Evolutionary conservation across 805 yeast species (phyloP).

Genomic region (Kodamaea nitidulidarum): DNA sequence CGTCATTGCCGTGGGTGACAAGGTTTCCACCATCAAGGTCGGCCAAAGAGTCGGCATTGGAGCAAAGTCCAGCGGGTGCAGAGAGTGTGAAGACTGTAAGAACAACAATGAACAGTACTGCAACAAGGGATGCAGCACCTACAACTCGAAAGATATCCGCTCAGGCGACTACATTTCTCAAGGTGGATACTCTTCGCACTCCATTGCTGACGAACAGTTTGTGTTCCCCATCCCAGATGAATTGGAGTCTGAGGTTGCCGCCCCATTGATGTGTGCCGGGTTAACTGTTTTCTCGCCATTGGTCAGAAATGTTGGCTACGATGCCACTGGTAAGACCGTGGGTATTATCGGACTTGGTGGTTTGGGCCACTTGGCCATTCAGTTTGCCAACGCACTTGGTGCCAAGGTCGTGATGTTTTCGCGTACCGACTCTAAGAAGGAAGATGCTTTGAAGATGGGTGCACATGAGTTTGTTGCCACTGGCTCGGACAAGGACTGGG

Average conservation of each 20-base stretch:
- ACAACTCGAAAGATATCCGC: constrained; percentile 37
- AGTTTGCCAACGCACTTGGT: constrained; percentile 58
- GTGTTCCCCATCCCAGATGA: constrained; percentile 47
- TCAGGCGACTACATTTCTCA: constrained; percentile 26
- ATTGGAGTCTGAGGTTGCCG: constrained; percentile 39
- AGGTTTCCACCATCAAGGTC: constrained; percentile 46
- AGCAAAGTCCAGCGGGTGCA: constrained; percentile 61
- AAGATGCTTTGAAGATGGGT: constrained; percentile 51
- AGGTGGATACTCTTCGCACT: constrained; percentile 51
- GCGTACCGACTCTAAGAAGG: constrained; percentile 46
- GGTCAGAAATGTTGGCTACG: constrained; percentile 36
- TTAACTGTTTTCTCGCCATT: constrained; percentile 52
- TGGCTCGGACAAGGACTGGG: constrained; percentile 31
- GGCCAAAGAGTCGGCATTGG: constrained; percentile 83
- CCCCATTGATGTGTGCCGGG: constrained; percentile 58
- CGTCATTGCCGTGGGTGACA: constrained; percentile 54
- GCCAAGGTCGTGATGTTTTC: constrained; percentile 60
- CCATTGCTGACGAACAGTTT: constrained; percentile 41
- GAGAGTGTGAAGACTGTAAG: constrained; percentile 54
- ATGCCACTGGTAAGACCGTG: constrained; percentile 39
- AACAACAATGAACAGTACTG: constrained; percentile 47
- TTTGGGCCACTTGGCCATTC: constrained; percentile 60
- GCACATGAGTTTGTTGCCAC: constrained; percentile 55
- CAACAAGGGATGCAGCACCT: constrained; percentile 46
- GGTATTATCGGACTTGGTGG: constrained; percentile 68